These are phyloP conservation scores for Bruguiera sexangula DNA, from an alignment of 345 rosid species.

Conservation along the genomic window DNA sequence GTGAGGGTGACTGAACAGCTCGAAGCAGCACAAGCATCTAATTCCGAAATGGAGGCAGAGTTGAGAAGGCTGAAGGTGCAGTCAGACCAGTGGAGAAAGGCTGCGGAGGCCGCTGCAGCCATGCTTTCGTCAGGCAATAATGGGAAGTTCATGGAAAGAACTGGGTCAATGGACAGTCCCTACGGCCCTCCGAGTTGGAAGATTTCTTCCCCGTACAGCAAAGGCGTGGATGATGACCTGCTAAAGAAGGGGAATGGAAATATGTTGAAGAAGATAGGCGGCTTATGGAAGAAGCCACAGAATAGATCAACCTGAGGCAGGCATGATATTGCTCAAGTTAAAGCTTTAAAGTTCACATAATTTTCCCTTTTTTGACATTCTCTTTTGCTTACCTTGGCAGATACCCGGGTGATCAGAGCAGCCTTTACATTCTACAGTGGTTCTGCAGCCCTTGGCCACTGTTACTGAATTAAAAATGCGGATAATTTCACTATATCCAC, in stretches of 20 bases:
- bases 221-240: conserved; percentile 64
- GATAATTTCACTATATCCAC: too few species aligned
- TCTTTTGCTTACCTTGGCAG: conserved; percentile 14
- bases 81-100: conserved; percentile 97
- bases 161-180: conserved; percentile 55
- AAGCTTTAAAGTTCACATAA: background rate
- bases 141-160: conserved; percentile 56
- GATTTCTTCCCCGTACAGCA: conserved; percentile 52
- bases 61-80: conserved; percentile 88
- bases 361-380: background rate
- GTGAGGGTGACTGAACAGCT: conserved; percentile 64
- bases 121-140: conserved; percentile 70
- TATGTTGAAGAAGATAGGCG: conserved; percentile 87
- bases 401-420: background rate
- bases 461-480: too few species aligned
- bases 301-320: conserved; percentile 21
- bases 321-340: background rate
- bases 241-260: conserved; percentile 80
- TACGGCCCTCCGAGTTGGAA: conserved; percentile 43
- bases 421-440: too few species aligned
- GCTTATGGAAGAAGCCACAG: conserved; percentile 81
- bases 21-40: conserved; percentile 50
- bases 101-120: conserved; percentile 91
- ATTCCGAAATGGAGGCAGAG: conserved; percentile 77
- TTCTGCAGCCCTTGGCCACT: too few species aligned